Conservation (phyloP, 2,329 filamentous ascomycete species). For the Dendrostoma leiphaemia region DNA sequence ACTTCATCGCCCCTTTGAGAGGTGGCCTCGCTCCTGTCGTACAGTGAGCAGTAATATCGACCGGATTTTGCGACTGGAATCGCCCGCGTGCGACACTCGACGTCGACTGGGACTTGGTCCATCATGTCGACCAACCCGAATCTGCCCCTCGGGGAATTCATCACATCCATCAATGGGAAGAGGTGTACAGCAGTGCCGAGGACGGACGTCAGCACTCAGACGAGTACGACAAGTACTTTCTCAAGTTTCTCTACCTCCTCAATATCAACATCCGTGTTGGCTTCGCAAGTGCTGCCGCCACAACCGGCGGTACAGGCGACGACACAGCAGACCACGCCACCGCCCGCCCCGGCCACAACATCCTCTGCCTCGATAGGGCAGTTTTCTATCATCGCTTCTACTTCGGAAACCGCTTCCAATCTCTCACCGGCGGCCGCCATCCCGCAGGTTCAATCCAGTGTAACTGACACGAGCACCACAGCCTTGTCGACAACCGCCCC, state of each 20-base stretch:
- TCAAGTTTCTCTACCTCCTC: constrained; percentile 5
- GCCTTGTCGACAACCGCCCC: constrained; percentile 16
- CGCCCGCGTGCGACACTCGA: constrained; percentile 28
- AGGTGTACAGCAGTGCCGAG: constrained; percentile 54
- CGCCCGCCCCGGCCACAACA: constrained; percentile 18
- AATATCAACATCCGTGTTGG: constrained; percentile 9
- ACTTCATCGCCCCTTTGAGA: constrained; percentile 25
- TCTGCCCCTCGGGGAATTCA: constrained; percentile 45
- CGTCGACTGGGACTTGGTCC: constrained; percentile 18
- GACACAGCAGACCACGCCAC: constrained; percentile 1
- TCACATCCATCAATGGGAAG: constrained; percentile 48
- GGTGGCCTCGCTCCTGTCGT: constrained; percentile 28
- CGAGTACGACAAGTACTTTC: constrained; percentile 21
- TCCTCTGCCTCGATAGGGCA: constrained; percentile 17
- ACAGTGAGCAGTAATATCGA: constrained; percentile 26
- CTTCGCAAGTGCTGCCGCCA: constrained; percentile 20
- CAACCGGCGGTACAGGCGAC: constrained; percentile 16
- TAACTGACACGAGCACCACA: constrained; percentile 35
- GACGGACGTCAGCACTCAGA: constrained; percentile 21
- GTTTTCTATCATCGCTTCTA: constrained; percentile 22
- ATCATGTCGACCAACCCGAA: constrained; percentile 42
- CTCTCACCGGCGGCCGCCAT: constrained; percentile 22
- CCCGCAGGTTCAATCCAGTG: constrained; percentile 28
- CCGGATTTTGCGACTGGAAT: constrained; percentile 40
- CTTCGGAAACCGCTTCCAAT: constrained; percentile 18